Base-by-base conservation (phyloP, 139 green algal genomes). In the Chlorella sp. region DNA sequence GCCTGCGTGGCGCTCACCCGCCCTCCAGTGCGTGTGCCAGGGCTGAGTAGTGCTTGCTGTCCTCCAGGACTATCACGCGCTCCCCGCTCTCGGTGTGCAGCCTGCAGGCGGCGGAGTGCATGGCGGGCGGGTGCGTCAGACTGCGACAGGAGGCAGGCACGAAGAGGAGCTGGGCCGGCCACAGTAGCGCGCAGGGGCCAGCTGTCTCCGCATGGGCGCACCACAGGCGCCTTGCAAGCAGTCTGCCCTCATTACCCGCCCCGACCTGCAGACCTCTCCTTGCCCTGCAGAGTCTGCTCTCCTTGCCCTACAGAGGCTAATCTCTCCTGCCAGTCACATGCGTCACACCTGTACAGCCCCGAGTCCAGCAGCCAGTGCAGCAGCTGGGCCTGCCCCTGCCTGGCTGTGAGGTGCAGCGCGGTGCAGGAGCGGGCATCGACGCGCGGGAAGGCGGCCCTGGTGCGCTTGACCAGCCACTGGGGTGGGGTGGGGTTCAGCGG, bases 381-480 rank as follows among this genome's bases (percentile, higher is more conserved):
- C 36, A 87, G 34, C 26, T 36, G 19, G 53, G n/a, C 3, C 60
- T 57, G 16, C 19, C 83, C 83, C 21, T n/a, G 61, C 28, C 24
- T 21, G 21, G 21, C 36, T 30, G 61, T 30, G 21, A 24, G 78
- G 61, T 87, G 83, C 83, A 87, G 36, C 32, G 34, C 83, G 19
- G 83, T 87, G 36, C 83, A 61, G 26, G 22, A 36, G 5, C n/a
- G 28, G 36, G 12, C 11, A 30, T 87, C 83, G 7, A 60, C 14
- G 21, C 34, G 60, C 2, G 83, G 60, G 24, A 68, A 78, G 19
- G 83, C 36, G 5, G 83, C 81, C 12, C 3, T 36, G 36, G 83
- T 78, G 9, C 83, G 83, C 83, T 87, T 87, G 60, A 87, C 12
- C n/a, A 87, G 83, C 61, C 61, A 87, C 61, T 77, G 61, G 36